Conservation (phyloP, 164 flowering plant genomes). For the Aristolochia contorta region DNA sequence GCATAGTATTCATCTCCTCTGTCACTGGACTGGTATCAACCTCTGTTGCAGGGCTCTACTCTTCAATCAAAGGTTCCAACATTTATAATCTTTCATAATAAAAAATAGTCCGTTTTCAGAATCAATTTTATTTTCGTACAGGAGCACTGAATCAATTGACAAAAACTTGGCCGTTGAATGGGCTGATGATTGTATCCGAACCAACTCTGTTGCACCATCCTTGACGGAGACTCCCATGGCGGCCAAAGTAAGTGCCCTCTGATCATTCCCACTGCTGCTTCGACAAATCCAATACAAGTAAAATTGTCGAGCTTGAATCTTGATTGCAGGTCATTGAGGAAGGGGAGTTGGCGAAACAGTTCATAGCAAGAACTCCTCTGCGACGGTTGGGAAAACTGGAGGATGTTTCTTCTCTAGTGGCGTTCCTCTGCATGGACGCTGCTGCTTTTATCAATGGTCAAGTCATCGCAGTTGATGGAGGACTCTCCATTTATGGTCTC, state of each 20-base stretch:
- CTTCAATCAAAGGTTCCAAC: conserved; percentile 48
- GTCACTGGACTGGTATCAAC: conserved; percentile 47
- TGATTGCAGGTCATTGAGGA: neutral
- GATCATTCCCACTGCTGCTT: too few relatives aligned
- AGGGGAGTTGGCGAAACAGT: conserved; percentile 17
- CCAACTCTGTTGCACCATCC: conserved; percentile 28
- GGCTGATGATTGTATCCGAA: conserved; percentile 28
- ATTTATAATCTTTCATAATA: too few relatives aligned
- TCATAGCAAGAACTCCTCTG: conserved; percentile 27
- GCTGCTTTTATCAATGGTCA: conserved; percentile 47
- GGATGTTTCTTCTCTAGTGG: conserved; percentile 35
- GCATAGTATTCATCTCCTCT: conserved; percentile 74
- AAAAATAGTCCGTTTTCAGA: too few relatives aligned
- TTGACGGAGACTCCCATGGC: conserved; percentile 15
- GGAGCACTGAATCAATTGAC: conserved; percentile 29
- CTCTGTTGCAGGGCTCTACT: conserved; percentile 30
- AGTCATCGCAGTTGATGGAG: conserved; percentile 40
- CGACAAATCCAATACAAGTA: too few relatives aligned
- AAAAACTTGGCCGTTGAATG: conserved; percentile 31
- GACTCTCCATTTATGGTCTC: conserved; percentile 21
- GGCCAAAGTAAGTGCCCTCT: conserved; percentile 18
- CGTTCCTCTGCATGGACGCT: conserved; percentile 43
- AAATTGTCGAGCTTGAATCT: too few relatives aligned
- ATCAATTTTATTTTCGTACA: neutral
- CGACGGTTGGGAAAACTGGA: conserved; percentile 28